These are phyloP conservation scores for Dictyophora rubrovolvata DNA, from an alignment of 768 basidiomycete genomes.

Conservation along the genomic window DNA sequence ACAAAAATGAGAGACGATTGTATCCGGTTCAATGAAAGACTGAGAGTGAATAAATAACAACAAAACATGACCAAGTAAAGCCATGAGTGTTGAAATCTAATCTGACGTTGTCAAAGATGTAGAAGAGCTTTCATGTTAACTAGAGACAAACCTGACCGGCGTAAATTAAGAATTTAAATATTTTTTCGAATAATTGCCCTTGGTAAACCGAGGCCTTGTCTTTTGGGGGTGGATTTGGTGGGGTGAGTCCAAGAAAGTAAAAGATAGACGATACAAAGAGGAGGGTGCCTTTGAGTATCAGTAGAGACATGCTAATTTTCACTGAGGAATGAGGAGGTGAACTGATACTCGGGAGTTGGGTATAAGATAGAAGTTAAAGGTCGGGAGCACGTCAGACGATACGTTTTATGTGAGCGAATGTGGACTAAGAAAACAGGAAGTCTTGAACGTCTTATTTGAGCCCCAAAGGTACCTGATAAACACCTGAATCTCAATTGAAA, in stretches of 20 bases:
- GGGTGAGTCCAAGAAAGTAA: neutral
- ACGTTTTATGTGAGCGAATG: too few species aligned
- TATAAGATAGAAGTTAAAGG: too few species aligned
- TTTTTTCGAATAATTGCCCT: neutral
- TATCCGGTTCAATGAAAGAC: neutral
- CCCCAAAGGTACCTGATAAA: too few species aligned
- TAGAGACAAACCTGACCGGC: neutral
- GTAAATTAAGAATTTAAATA: neutral
- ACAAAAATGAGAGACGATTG: neutral
- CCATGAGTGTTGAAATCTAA: neutral
- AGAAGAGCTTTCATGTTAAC: neutral
- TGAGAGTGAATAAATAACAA: neutral
- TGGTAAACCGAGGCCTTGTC: neutral
- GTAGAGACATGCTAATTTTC: neutral
- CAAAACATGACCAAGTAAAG: neutral
- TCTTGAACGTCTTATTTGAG: too few species aligned
- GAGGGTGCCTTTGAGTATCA: neutral
- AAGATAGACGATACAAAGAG: neutral
- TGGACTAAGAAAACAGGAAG: too few species aligned
- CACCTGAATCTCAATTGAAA: too few species aligned
- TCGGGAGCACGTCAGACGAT: too few species aligned
- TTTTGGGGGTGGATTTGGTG: neutral
- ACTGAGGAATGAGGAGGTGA: too few species aligned
- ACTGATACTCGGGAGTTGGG: too few species aligned
- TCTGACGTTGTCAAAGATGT: neutral